phyloP scores from a whole-genome alignment of 768 basidiomycete genomes.

The Cystobasidiopsis lactophilus region DNA sequence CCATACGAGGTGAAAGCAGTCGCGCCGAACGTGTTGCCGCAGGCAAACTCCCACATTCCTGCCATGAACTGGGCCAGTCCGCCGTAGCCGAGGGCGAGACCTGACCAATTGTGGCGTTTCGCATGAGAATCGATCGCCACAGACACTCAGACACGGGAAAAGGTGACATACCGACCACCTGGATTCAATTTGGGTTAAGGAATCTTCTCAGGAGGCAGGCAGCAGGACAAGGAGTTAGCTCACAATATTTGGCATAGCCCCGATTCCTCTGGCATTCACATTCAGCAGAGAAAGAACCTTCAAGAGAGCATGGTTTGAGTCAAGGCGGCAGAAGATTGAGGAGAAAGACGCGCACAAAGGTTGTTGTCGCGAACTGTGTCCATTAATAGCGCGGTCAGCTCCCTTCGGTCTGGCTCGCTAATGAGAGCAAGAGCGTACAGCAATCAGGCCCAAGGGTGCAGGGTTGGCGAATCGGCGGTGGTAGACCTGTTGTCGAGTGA shows the following conservation, averaged over 20 bases:
- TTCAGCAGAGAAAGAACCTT: conserved; percentile 22
- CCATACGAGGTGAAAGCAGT: conserved; percentile 58
- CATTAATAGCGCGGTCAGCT: too few relatives aligned
- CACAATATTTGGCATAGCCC: background rate
- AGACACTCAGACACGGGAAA: too few relatives aligned
- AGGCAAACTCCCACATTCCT: conserved; percentile 24
- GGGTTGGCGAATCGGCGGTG: conserved; percentile 21
- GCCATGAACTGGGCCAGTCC: conserved; percentile 16
- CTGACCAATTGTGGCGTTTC: conserved; percentile 4
- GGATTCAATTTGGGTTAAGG: too few relatives aligned
- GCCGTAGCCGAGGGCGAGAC: conserved; percentile 11
- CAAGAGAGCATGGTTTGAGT: too few relatives aligned
- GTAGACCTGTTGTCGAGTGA: conserved; percentile 9
- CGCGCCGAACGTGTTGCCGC: conserved; percentile 26
- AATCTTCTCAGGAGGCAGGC: too few relatives aligned
- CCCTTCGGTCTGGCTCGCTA: too few relatives aligned
- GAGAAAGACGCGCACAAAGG: conserved; percentile 22
- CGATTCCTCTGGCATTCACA: conserved; percentile 15
- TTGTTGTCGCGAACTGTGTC: conserved; percentile 22
- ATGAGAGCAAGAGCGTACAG: background rate
- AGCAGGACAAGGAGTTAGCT: background rate
- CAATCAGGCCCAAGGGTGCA: conserved; percentile 21
- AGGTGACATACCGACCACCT: background rate
- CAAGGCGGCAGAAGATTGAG: too few relatives aligned
- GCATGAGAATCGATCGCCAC: conserved; percentile 1